Conservation (phyloP, 768 basidiomycete species). For the Pleurotus eryngii region DNA sequence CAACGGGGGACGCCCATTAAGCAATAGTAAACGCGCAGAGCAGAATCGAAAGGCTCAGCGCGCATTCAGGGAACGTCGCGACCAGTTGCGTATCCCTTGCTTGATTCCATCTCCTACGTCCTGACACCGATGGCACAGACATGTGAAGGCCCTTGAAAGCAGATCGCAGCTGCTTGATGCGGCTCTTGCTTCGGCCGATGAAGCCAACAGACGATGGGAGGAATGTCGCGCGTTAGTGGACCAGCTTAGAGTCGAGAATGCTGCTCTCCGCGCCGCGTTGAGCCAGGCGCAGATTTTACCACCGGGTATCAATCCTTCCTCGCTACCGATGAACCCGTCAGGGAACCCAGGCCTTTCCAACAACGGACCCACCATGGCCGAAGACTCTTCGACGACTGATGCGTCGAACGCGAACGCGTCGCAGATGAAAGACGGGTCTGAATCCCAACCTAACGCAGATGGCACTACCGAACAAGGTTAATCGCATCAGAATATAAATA, state of each 20-base stretch:
- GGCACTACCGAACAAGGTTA: too few relatives aligned
- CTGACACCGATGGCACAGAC: constrained; percentile 40
- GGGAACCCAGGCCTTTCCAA: background rate
- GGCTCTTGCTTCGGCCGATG: constrained; percentile 81
- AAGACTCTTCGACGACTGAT: too few relatives aligned
- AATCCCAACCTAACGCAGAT: too few relatives aligned
- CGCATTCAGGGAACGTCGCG: constrained; percentile 85
- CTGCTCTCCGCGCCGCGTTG: constrained; percentile 70
- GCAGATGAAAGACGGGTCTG: too few relatives aligned
- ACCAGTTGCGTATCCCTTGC: constrained; percentile 59
- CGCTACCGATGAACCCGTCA: background rate
- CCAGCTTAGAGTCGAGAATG: constrained; percentile 81
- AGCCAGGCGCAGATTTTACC: constrained; percentile 43
- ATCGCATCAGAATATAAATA: too few relatives aligned
- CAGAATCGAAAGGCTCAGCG: constrained; percentile 95
- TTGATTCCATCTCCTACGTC: constrained; percentile 3
- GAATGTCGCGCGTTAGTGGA: constrained; percentile 89
- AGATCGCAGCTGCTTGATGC: constrained; percentile 84
- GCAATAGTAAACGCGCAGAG: constrained; percentile 84
- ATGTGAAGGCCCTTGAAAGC: constrained; percentile 84
- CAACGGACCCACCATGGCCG: too few relatives aligned
- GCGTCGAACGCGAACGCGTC: too few relatives aligned
- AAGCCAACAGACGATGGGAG: constrained; percentile 87
- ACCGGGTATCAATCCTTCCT: background rate
- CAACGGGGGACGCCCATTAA: constrained; percentile 53